Conservation (phyloP, 2,329 filamentous ascomycete species). For the Fusarium denticulatum region DNA sequence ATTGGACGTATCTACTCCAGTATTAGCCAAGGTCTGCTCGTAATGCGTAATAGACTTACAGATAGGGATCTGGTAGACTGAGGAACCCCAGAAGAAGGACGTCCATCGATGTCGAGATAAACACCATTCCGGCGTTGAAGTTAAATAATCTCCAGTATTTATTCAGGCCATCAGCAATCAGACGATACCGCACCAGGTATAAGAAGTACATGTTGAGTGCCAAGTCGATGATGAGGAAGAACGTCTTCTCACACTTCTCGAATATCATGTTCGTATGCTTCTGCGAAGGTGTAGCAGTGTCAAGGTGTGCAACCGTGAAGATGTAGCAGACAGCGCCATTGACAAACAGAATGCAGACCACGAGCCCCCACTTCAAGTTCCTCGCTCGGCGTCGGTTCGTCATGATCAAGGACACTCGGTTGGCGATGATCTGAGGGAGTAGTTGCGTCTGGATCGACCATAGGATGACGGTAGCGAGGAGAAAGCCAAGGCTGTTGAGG, state of each 20-base stretch:
- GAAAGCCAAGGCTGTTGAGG: conserved; percentile 11
- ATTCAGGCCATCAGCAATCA: conserved; percentile 57
- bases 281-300: conserved; percentile 4
- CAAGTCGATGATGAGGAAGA: conserved; percentile 61
- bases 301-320: conserved; percentile 52
- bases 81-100: conserved; percentile 41
- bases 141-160: conserved; percentile 62
- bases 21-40: not conserved
- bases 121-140: conserved; percentile 60
- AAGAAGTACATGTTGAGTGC: conserved; percentile 62
- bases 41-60: not conserved
- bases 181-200: conserved; percentile 54
- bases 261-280: conserved; percentile 33
- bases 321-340: conserved; percentile 54
- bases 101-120: conserved; percentile 61
- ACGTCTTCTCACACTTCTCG: conserved; percentile 51
- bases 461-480: conserved; percentile 8
- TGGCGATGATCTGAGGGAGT: conserved; percentile 57
- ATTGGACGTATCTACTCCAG: conserved; percentile 52
- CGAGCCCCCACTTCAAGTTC: conserved; percentile 50
- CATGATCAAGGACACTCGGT: conserved; percentile 55
- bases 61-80: conserved; percentile 29
- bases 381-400: conserved; percentile 48
- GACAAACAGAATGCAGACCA: conserved; percentile 47
- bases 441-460: conserved; percentile 50